Percentiles rank a stretch among this genome's conserved stretches.
phyloP scores from a whole-genome alignment of 805 yeast species.

The Ogataea ramenticola region DNA sequence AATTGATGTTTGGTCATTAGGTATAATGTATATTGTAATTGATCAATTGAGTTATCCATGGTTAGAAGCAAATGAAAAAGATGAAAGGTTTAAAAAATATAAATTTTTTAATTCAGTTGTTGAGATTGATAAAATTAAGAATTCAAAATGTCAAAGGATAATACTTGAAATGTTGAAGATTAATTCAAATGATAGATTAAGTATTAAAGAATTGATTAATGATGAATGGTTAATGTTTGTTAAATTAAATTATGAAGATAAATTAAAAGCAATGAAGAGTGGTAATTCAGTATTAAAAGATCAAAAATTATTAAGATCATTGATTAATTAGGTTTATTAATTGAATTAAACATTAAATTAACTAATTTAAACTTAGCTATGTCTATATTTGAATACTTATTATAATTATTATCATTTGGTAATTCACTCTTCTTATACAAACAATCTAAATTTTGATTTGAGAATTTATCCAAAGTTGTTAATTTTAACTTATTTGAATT shows the following conservation, averaged over 20 bases:
- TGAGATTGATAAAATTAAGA: neutral
- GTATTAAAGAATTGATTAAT: constrained; percentile 12
- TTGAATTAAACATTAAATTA: neutral
- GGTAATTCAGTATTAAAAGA: constrained; percentile 7
- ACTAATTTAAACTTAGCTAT: constrained; percentile 1
- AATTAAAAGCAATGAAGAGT: neutral
- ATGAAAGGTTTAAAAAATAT: constrained; percentile 17
- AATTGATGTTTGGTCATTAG: constrained; percentile 47
- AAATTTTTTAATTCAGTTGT: too few relatives aligned
- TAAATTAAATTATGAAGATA: constrained; percentile 11
- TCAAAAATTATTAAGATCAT: constrained; percentile 18
- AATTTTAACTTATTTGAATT: constrained; percentile 3
- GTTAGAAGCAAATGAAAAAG: constrained; percentile 29
- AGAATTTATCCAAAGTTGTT: constrained; percentile 3
- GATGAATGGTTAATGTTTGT: constrained; percentile 27
- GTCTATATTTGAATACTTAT: constrained; percentile 6
- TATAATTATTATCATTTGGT: neutral
- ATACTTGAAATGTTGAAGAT: constrained; percentile 21
- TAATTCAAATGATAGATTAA: constrained; percentile 13
- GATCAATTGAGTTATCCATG: constrained; percentile 41
- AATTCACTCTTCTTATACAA: constrained; percentile 9
- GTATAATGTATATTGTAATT: constrained; percentile 40
- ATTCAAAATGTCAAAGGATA: neutral
- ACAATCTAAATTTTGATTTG: constrained; percentile 3
- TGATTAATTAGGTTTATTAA: constrained; percentile 1